These are phyloP conservation scores for Beta vulgaris DNA, from an alignment of 148 eudicot genomes.

Conservation along the genomic window DNA sequence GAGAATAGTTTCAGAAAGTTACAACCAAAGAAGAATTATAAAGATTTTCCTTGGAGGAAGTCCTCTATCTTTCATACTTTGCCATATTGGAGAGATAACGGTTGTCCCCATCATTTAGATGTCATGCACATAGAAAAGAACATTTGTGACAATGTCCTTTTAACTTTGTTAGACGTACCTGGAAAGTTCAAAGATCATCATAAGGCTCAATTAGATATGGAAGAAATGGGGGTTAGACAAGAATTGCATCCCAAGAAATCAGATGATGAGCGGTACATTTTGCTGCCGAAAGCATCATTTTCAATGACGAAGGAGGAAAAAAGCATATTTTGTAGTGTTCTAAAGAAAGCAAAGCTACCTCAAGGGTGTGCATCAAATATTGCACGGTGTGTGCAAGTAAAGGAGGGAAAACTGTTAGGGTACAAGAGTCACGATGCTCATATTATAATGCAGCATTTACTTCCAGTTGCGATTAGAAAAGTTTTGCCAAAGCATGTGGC, in stretches of 20 bases:
- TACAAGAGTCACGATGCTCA: no score
- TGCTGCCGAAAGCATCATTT: constrained; percentile 5
- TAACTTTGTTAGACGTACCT: constrained; percentile 2
- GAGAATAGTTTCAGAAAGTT: not conserved
- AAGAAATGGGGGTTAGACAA: not conserved
- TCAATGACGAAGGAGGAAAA: not conserved
- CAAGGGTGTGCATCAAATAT: constrained; percentile 12
- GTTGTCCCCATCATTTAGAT: no score
- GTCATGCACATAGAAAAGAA: constrained; percentile 20
- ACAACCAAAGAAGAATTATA: not conserved
- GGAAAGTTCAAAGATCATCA: constrained; percentile 8
- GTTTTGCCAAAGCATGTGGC: not conserved
- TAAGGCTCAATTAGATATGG: constrained; percentile 1
- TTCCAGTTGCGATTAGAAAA: constrained; percentile 3
- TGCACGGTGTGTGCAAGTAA: no score
- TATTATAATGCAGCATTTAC: constrained; percentile 9
- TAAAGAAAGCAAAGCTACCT: constrained; percentile 7
- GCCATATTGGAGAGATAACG: constrained; percentile 1
- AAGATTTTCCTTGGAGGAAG: constrained; percentile 8
- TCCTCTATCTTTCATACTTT: not conserved
- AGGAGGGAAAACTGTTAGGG: no score
- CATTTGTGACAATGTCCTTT: not conserved
- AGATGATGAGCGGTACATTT: not conserved
- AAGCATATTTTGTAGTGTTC: not conserved
- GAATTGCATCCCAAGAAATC: not conserved